A percentile compares a stretch with the other conserved stretches of the same genome.
Conservation (phyloP, 225 moss, liverwort and hornwort genomes). For the Bryoerythrophyllum caledonicum region DNA sequence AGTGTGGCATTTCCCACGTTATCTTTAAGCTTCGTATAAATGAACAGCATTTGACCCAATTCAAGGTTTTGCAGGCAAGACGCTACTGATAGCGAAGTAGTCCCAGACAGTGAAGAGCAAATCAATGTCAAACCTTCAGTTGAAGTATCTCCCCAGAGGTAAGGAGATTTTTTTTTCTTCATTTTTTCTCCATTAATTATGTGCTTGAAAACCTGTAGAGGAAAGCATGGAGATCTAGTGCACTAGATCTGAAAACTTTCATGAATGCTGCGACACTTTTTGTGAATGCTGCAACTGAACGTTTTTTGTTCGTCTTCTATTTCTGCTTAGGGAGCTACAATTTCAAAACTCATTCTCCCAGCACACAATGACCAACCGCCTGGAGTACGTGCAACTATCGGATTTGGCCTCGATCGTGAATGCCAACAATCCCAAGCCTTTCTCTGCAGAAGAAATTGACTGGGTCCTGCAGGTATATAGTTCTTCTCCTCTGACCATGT, state of each 20-base stretch:
- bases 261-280: no score
- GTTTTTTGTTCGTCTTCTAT: neutral
- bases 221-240: neutral
- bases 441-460: constrained; percentile 67
- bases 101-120: constrained; percentile 24
- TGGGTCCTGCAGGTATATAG: constrained; percentile 70
- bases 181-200: neutral
- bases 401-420: constrained; percentile 68
- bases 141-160: constrained; percentile 66
- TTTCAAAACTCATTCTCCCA: constrained; percentile 62
- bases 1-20: neutral
- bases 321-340: constrained; percentile 44
- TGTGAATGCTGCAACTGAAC: neutral
- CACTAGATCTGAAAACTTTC: neutral
- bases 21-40: neutral
- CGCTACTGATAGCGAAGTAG: constrained; percentile 17
- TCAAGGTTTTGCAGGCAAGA: constrained; percentile 32
- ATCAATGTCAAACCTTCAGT: constrained; percentile 24
- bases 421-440: constrained; percentile 64
- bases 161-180: neutral
- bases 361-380: constrained; percentile 61
- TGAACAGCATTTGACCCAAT: neutral
- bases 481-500: constrained; percentile 1
- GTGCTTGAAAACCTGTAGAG: neutral
- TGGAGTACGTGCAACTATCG: constrained; percentile 52